Evolutionary conservation across 441 rosid genomes (phyloP).

Genomic region (Pelargonium exstipulatum): DNA sequence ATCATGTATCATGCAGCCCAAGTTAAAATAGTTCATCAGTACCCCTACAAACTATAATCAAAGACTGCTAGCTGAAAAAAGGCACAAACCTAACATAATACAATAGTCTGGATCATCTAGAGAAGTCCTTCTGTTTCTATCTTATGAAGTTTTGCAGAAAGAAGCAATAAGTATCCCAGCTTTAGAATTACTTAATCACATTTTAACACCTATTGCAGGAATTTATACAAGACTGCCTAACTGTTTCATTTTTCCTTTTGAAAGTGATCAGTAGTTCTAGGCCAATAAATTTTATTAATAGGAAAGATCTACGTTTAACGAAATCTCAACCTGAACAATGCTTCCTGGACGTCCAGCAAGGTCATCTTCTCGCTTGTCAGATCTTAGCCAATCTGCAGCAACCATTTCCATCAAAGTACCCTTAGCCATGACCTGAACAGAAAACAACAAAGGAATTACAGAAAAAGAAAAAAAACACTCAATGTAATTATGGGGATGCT

Average conservation of each 20-base stretch:
- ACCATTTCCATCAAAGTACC: conserved; percentile 91
- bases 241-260: neutral
- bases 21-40: neutral
- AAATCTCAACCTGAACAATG: conserved; percentile 71
- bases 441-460: conserved; percentile 15
- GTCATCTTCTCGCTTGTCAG: conserved; percentile 91
- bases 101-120: neutral
- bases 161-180: neutral
- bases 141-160: neutral
- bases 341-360: conserved; percentile 82
- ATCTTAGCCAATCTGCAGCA: conserved; percentile 94
- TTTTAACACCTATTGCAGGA: neutral
- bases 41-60: neutral
- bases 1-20: neutral
- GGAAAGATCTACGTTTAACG: conserved; percentile 1
- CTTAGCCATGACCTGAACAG: conserved; percentile 68
- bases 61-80: neutral
- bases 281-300: conserved; percentile 11
- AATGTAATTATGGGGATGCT: conserved; percentile 2
- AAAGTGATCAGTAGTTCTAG: neutral
- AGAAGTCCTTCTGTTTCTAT: neutral
- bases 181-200: neutral
- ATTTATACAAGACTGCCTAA: neutral
- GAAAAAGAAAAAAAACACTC: conserved; percentile 5
- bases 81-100: neutral